Conservation (phyloP, 2,329 filamentous ascomycete genomes). For the Thermoascus crustaceus region DNA sequence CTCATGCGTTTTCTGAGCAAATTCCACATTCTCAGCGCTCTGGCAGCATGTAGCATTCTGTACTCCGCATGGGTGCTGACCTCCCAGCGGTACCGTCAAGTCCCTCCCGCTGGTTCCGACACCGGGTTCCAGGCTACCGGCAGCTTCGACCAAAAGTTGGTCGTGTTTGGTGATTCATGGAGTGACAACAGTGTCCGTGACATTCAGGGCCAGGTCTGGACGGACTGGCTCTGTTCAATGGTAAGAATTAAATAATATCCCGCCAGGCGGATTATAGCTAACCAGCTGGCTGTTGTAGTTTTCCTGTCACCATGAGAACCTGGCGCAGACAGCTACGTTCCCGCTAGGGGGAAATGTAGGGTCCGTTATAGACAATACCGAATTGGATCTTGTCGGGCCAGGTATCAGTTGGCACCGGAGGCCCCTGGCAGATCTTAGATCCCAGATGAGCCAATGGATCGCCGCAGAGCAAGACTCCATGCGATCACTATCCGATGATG, state of each 20-base stretch:
- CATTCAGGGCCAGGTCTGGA: slow-evolving; percentile 23
- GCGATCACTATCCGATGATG: slow-evolving; percentile 14
- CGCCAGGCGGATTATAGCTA: background rate
- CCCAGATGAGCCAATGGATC: slow-evolving; percentile 29
- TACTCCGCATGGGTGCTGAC: slow-evolving; percentile 21
- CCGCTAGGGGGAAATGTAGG: slow-evolving; percentile 20
- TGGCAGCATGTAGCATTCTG: slow-evolving; percentile 23
- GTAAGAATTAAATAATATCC: slow-evolving; percentile 14
- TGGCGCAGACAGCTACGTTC: slow-evolving; percentile 22
- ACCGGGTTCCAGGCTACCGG: slow-evolving; percentile 13
- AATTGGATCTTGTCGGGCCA: slow-evolving; percentile 17
- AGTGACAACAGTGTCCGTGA: slow-evolving; percentile 26
- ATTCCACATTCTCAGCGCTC: slow-evolving; percentile 23
- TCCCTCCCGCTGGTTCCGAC: slow-evolving; percentile 9
- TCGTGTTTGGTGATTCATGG: slow-evolving; percentile 35
- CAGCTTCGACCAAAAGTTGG: slow-evolving; percentile 22
- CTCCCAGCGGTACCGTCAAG: slow-evolving; percentile 15
- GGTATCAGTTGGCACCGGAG: slow-evolving; percentile 16
- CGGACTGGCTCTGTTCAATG: slow-evolving; percentile 29
- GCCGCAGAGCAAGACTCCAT: slow-evolving; percentile 21
- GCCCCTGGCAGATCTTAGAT: slow-evolving; percentile 27
- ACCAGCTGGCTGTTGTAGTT: slow-evolving; percentile 16
- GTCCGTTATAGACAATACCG: slow-evolving; percentile 26
- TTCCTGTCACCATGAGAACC: slow-evolving; percentile 27
- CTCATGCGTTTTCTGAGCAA: slow-evolving; percentile 23